Conservation (phyloP, 1,284 basidiomycete genomes). For the Pascua guehoae region DNA sequence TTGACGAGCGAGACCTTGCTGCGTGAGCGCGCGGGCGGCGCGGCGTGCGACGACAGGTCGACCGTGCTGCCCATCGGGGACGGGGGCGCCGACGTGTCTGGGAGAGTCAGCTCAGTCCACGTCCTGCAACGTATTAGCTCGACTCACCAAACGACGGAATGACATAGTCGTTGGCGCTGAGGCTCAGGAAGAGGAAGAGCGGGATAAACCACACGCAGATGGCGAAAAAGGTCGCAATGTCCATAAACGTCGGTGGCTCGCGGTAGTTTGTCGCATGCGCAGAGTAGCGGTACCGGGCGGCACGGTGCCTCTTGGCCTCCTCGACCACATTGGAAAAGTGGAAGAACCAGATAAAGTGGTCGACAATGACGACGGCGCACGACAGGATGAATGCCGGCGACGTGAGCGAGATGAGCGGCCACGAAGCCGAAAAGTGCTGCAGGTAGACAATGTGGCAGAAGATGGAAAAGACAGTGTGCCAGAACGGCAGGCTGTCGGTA, state of each 20-base stretch:
- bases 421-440: conserved; percentile 78
- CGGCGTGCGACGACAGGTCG: conserved; percentile 29
- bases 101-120: conserved; percentile 80
- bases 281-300: conserved; percentile 52
- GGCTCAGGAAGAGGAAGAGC: conserved; percentile 82
- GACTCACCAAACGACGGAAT: conserved; percentile 59
- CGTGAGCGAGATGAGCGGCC: conserved; percentile 85
- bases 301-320: conserved; percentile 49
- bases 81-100: conserved; percentile 52
- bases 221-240: conserved; percentile 39
- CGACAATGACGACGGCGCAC: conserved; percentile 72
- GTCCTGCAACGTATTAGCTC: conserved; percentile 60
- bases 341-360: conserved; percentile 94
- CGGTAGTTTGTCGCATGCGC: not conserved
- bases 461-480: conserved; percentile 71
- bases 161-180: conserved; percentile 92
- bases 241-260: conserved; percentile 14
- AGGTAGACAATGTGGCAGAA: conserved; percentile 80
- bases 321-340: conserved; percentile 70
- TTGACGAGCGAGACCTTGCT: conserved; percentile 61
- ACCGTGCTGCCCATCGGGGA: conserved; percentile 24
- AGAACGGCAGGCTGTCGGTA: conserved; percentile 71
- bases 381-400: conserved; percentile 78
- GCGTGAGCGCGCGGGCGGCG: conserved; percentile 2
- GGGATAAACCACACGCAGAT: conserved; percentile 81